Evolutionary conservation across 768 basidiomycete species (phyloP).

Genomic region (Pleurotus eryngii): DNA sequence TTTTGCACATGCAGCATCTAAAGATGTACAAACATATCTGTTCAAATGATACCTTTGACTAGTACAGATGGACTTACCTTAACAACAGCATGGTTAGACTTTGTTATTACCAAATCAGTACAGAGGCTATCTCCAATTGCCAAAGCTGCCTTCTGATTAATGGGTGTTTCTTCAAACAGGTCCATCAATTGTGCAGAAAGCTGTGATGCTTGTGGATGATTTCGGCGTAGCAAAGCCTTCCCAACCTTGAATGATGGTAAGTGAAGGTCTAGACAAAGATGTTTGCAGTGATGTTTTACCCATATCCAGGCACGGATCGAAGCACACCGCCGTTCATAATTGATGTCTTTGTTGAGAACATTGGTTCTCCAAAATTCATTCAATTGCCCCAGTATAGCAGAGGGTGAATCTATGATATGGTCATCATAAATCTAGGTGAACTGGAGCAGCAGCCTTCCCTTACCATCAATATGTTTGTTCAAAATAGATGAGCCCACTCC

Average conservation of each 20-base stretch:
- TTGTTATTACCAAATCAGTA: slow-evolving; percentile 64
- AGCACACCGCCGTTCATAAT: slow-evolving; percentile 39
- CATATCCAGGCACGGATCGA: slow-evolving; percentile 65
- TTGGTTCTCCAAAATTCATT: slow-evolving; percentile 46
- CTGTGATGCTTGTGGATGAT: slow-evolving; percentile 52
- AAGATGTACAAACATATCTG: not conserved
- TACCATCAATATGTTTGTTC: slow-evolving; percentile 77
- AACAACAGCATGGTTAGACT: slow-evolving; percentile 72
- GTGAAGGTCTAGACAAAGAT: not conserved
- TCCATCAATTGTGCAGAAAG: slow-evolving; percentile 67
- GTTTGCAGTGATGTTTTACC: slow-evolving; percentile 40
- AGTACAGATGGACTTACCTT: slow-evolving; percentile 47
- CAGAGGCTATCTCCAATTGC: slow-evolving; percentile 67
- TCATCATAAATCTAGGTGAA: not conserved
- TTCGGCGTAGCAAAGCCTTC: slow-evolving; percentile 76
- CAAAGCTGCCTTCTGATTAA: slow-evolving; percentile 74
- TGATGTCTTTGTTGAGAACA: slow-evolving; percentile 31
- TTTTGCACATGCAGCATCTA: slow-evolving; percentile 76
- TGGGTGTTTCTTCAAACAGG: slow-evolving; percentile 59
- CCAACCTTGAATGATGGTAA: slow-evolving; percentile 48
- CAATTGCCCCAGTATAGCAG: slow-evolving; percentile 37
- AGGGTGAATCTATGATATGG: slow-evolving; percentile 35
- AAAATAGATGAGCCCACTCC: slow-evolving; percentile 64
- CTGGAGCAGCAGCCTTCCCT: slow-evolving; percentile 13
- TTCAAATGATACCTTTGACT: not conserved